Conservation (phyloP, 768 basidiomycete genomes). For the Mycena latifolia region DNA sequence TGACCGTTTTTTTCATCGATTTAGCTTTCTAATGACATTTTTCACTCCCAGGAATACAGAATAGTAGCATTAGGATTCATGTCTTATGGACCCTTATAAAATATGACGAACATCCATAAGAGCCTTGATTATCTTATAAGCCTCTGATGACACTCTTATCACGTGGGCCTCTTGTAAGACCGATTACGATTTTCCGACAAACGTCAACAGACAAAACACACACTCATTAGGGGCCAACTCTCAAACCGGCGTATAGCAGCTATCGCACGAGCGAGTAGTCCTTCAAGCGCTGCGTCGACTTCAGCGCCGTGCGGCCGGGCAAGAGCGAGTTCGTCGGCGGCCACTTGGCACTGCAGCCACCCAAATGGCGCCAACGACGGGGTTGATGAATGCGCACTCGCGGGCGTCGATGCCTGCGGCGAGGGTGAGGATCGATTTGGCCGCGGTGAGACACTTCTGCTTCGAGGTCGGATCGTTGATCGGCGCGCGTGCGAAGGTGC, state of each 20-base stretch:
- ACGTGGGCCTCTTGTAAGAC: too few species aligned
- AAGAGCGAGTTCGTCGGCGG: slow-evolving; percentile 28
- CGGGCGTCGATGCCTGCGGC: not conserved
- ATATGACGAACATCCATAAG: too few species aligned
- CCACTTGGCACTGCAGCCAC: slow-evolving; percentile 17
- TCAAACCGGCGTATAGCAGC: slow-evolving; percentile 10
- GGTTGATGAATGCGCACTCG: slow-evolving; percentile 14
- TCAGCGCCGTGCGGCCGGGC: not conserved
- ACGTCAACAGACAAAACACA: too few species aligned
- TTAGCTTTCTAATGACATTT: too few species aligned
- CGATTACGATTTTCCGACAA: too few species aligned
- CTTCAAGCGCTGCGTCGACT: slow-evolving; percentile 4
- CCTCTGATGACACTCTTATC: too few species aligned
- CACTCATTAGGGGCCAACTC: slow-evolving; percentile 11
- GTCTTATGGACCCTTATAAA: too few species aligned
- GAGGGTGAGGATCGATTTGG: slow-evolving; percentile 16
- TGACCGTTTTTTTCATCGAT: too few species aligned
- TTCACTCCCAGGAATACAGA: too few species aligned
- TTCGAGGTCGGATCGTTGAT: slow-evolving; percentile 22
- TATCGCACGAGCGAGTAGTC: not conserved
- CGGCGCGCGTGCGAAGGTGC: too few species aligned
- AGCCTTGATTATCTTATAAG: too few species aligned
- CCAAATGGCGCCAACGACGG: slow-evolving; percentile 24
- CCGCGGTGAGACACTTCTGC: slow-evolving; percentile 21
- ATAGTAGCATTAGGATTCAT: too few species aligned